Base-by-base conservation (phyloP, 768 basidiomycete species). In the Xerocomus spinulosus region DNA sequence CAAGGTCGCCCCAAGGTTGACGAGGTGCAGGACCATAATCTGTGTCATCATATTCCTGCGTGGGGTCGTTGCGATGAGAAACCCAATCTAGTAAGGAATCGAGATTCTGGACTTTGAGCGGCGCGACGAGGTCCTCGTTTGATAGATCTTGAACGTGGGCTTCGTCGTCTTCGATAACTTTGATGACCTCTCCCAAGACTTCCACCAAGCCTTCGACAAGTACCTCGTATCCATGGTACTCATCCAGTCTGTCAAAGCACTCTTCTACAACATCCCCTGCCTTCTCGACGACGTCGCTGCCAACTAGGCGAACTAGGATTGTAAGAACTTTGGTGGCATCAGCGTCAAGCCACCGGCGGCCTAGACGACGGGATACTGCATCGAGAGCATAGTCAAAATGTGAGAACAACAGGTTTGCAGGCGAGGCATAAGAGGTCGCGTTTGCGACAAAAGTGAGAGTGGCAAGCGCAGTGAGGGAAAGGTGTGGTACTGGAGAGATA, bases 351-450 rank as follows among this genome's bases (percentile, higher is more conserved):
- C 87, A 85, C 51, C 85, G 76, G 15, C 81, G 78, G 10, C 84
- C 83, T 21, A 99, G 76, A 23, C 88, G 80, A 18, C 91, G 84
- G 3, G 92, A 89, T 14, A 95, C 85, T 2, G 87, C 81, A 56
- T 97, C 92, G 46, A 99, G 80, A 9, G 92, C 87, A 61, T 99
- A 98, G 68, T 99, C 95, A 55, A 95, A 95, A 66, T 99, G 96
- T 18, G 94, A 86, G 32, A 97, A 76, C 5, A 99, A 73, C 23
- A 98, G 74, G 59, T 94, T 94, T 36, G 85, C 81, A 0, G 90
- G 78, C 4, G 91, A 87, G n/a, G 93, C 92, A 57, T 92, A 94
- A 4, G 87, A 91, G 3, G 86, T 82, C 44, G 80, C 73, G n/a
- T 74, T 69, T 7, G 92, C 76, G 28, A 95, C 77, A 50, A 76